Evolutionary conservation across 257 asterid species (phyloP), one percentile per base, ranked within the genome.

Genomic region (Solanum corneliomulleri): DNA sequence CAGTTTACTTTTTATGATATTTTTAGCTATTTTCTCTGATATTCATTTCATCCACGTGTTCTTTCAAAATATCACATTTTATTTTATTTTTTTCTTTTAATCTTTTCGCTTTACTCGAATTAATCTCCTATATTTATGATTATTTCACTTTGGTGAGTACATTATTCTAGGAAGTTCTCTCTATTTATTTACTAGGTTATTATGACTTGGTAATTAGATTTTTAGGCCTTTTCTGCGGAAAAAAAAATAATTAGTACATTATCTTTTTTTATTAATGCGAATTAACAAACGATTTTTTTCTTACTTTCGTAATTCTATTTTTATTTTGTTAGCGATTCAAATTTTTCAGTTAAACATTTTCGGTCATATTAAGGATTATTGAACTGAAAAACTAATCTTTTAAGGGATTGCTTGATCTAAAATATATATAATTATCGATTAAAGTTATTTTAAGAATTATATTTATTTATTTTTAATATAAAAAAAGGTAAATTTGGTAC

Each of bases 31-130:
- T 35, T 49, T 89, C 15, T 88, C 45, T 90, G 94, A 91, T 89
- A 80, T 21, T 3, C 21, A 29, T n/a, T 31, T 29, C 62, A 39
- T 90, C 93, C 95, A 93, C 94, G 94, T 88, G 89, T 87, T 89
- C 70, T 49, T 52, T 75, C 8, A 27, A 44, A 37, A 42, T 27
- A 42, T n/a, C 78, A 31, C 23, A 15, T 69, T 42, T 70, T 6
- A 29, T 29, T 83, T 9, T 9, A 6, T 9, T 23, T 11, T n/a
- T 33, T n/a, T 1, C 11, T 25, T 18, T 84, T 27, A 66, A 62
- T 62, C 31, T 83, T n/a, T 75, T 39, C 11, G 12, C 41, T 39
- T 75, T 39, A 25, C 82, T 23, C 58, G 31, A 21, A 44, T 39
- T 44, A 75, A 8, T 23, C 27, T 75, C 20, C 82, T 39, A 74